Base-by-base conservation (phyloP, 441 rosid genomes). In the Kokia cookei region DNA sequence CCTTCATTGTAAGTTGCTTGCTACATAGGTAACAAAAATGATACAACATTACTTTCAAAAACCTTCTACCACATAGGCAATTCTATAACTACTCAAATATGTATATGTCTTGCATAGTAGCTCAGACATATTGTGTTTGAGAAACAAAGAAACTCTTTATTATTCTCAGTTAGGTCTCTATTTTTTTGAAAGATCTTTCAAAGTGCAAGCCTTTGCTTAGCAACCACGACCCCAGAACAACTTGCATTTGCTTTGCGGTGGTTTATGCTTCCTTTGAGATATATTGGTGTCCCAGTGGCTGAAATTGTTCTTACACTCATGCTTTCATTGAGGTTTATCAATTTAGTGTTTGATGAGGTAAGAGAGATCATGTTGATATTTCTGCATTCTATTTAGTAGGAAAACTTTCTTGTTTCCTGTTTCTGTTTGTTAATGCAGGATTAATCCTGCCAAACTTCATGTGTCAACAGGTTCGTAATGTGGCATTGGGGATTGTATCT, bases 181-280 rank as follows among this genome's bases (percentile, higher is more conserved):
- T 71, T 72, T 80, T 79, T 73, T 57, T 79, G 71, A 76, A 81
- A 94, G 99, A 84, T 94, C 83, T 88, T 94, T 75, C 99, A 90
- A 90, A 90, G 98, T 85, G 95, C 94, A 12, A 93, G 94, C 73
- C 88, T 94, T 62, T 93, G 96, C 85, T 87, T 94, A 65, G 92
- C 98, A 66, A 94, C 99, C 74, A 94, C 98, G 51, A 87, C 96
- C 10, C 99, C 99, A 0, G 99, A 94, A 83, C 96, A 94, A 77
- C 90, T 94, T 73, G 97, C 97, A 0, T 86, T 85, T 79, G 89
- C 93, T 77, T 79, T 94, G 78, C 86, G 88, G 78, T 93, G 99
- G 98, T 93, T 84, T 83, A 84, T 93, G 89, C 84, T 85, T 73
- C 98, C 98, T 35, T 76, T 94, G 78, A 90, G 80, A 43, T 77